phyloP scores from a whole-genome alignment of 78 protist species.

The Blattamonas nauphoetae region DNA sequence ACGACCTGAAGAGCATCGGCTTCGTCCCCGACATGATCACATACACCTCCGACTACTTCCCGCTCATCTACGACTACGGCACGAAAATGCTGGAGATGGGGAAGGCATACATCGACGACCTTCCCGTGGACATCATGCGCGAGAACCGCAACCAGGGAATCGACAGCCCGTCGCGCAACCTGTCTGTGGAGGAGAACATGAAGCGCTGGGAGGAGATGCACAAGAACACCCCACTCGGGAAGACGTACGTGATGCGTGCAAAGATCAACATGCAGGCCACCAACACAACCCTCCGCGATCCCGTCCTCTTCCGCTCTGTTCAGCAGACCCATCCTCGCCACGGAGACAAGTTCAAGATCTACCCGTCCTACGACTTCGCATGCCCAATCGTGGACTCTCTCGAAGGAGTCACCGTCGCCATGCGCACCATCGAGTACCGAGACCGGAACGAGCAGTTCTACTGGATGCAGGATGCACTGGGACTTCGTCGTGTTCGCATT shows the following conservation, averaged over 20 bases:
- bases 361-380: conserved; percentile 97
- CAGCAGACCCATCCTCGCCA: conserved; percentile 45
- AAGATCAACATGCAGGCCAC: conserved; percentile 63
- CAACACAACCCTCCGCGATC: conserved; percentile 86
- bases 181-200: conserved; percentile 71
- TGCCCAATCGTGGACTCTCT: conserved; percentile 89
- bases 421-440: conserved; percentile 86
- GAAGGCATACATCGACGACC: conserved; percentile 51
- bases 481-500: conserved; percentile 40
- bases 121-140: conserved; percentile 47
- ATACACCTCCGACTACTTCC: conserved; percentile 85
- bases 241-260: conserved; percentile 65
- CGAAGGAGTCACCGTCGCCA: conserved; percentile 90
- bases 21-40: conserved; percentile 43
- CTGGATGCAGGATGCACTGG: conserved; percentile 58
- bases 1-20: conserved; percentile 29
- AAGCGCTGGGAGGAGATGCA: conserved; percentile 72
- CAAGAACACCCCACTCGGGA: conserved; percentile 55
- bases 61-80: conserved; percentile 19
- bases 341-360: conserved; percentile 61
- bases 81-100: conserved; percentile 53
- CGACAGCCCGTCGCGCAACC: conserved; percentile 17
- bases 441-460: conserved; percentile 82
- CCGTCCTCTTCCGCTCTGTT: conserved; percentile 76
- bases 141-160: conserved; percentile 39